Conservation (phyloP, 768 basidiomycete genomes). For the Auricularia heimuer region DNA sequence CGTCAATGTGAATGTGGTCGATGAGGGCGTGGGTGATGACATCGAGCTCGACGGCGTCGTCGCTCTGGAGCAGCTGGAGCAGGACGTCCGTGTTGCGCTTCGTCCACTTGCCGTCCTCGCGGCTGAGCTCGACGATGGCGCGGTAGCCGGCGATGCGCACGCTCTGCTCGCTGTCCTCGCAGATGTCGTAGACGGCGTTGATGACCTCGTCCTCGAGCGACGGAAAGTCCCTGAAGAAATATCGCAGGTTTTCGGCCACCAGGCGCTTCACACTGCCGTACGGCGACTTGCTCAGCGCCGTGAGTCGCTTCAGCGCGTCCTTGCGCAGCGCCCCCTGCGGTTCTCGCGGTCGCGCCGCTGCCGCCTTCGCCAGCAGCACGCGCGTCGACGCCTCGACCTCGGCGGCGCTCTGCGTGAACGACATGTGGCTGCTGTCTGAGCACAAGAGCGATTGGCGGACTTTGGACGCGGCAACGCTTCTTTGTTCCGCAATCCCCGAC, state of each 20-base stretch:
- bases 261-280: conserved; percentile 41
- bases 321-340: background rate
- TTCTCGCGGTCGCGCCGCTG: background rate
- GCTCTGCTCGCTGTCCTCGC: conserved; percentile 52
- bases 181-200: conserved; percentile 69
- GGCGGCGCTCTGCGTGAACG: background rate
- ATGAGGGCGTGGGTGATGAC: conserved; percentile 51
- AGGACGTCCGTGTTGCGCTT: conserved; percentile 67
- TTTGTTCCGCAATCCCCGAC: no score
- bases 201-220: conserved; percentile 68
- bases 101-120: conserved; percentile 44
- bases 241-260: conserved; percentile 46
- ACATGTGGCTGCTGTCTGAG: no score
- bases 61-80: conserved; percentile 65
- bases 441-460: no score
- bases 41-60: conserved; percentile 54
- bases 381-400: background rate
- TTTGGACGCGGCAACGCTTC: no score
- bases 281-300: conserved; percentile 41
- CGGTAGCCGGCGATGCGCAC: conserved; percentile 62
- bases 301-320: conserved; percentile 34
- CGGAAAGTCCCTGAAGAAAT: conserved; percentile 56
- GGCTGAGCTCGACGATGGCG: conserved; percentile 44
- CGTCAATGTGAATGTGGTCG: conserved; percentile 56
- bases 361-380: background rate